Evolutionary conservation across 2,329 filamentous ascomycete genomes (phyloP).

Genomic region (Calonectria pseudoreteaudii): DNA sequence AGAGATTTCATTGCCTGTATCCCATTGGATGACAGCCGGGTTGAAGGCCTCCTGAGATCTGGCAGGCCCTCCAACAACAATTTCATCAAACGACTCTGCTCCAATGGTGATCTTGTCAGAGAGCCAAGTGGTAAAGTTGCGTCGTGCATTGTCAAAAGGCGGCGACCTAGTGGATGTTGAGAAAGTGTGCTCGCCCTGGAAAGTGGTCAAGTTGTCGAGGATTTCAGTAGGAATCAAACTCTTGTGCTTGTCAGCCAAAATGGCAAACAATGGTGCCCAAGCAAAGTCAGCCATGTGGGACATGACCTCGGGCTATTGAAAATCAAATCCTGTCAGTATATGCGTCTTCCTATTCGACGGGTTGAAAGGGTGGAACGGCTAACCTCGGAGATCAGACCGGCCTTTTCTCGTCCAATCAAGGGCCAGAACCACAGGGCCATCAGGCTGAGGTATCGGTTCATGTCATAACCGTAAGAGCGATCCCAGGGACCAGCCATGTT

Average conservation of each 20-base stretch:
- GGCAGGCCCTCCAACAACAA: constrained; percentile 65
- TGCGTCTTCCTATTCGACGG: neutral
- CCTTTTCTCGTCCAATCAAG: constrained; percentile 61
- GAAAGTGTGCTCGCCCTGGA: constrained; percentile 66
- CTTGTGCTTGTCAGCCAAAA: constrained; percentile 63
- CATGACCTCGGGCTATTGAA: constrained; percentile 61
- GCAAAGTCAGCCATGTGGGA: constrained; percentile 70
- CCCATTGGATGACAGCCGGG: constrained; percentile 71
- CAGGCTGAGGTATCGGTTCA: constrained; percentile 71
- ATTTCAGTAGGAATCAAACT: constrained; percentile 57
- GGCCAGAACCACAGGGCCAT: constrained; percentile 71
- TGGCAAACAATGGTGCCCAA: constrained; percentile 67
- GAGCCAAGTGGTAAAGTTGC: constrained; percentile 71
- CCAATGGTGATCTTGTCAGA: constrained; percentile 69
- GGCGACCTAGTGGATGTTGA: constrained; percentile 66
- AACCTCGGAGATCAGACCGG: constrained; percentile 49
- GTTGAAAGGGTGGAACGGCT: neutral
- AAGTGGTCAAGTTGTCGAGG: constrained; percentile 55
- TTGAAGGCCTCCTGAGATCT: constrained; percentile 66
- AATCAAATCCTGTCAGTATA: neutral
- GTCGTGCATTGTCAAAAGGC: constrained; percentile 65
- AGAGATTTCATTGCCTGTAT: constrained; percentile 50
- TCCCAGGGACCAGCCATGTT: constrained; percentile 76
- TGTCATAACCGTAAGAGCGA: constrained; percentile 71
- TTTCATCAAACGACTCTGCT: constrained; percentile 68